A percentile compares a stretch with the other conserved stretches of the same genome.
Conservation (phyloP, 768 basidiomycete genomes). For the Tulasnella sp. region DNA sequence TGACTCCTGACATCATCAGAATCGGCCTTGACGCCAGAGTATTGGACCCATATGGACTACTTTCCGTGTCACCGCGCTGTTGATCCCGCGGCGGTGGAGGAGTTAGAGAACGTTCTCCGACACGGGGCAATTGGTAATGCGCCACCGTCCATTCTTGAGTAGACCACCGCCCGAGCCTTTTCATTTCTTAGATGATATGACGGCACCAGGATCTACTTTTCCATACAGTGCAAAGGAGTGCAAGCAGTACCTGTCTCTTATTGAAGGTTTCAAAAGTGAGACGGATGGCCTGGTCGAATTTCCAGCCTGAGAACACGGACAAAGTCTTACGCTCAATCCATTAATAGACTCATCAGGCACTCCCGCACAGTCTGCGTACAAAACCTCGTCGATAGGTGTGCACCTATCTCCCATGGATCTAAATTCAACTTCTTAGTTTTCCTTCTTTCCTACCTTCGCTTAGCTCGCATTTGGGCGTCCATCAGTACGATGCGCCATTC, state of each 20-base stretch:
- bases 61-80: conserved; percentile 23
- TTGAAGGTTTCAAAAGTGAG: conserved; percentile 4
- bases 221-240: conserved; percentile 4
- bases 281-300: conserved; percentile 32
- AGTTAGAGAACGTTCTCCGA: background rate
- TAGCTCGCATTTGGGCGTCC: background rate
- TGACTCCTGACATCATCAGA: background rate
- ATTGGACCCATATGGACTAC: conserved; percentile 33
- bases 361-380: background rate
- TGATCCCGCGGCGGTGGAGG: background rate
- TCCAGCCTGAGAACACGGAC: background rate
- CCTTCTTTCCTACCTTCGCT: background rate
- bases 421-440: background rate
- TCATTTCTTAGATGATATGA: conserved; percentile 14
- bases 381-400: background rate
- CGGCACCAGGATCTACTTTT: background rate
- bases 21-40: conserved; percentile 22
- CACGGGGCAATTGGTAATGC: conserved; percentile 25
- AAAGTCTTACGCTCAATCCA: conserved; percentile 38
- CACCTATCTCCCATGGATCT: background rate
- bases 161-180: background rate
- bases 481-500: background rate
- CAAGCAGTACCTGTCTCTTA: background rate
- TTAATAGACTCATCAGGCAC: conserved; percentile 39
- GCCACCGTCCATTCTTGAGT: background rate